Evolutionary conservation across 108 stramenopile species (phyloP).

Genomic region (Aurantiochytrium sp.): DNA sequence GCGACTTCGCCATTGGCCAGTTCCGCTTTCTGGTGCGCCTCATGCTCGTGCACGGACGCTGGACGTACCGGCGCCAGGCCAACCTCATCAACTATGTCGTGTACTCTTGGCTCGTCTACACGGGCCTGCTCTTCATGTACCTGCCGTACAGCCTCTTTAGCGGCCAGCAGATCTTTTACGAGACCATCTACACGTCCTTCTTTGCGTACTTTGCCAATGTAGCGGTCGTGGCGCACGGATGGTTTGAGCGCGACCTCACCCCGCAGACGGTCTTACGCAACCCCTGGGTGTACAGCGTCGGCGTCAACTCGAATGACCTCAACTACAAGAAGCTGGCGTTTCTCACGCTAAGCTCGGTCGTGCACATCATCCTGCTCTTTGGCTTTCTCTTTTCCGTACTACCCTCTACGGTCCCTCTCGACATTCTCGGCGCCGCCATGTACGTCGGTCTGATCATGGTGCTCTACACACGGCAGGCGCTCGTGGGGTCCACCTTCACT

Average conservation of each 20-base stretch:
- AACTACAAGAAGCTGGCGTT: slow-evolving; percentile 70
- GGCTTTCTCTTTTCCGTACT: slow-evolving; percentile 58
- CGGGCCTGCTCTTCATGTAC: slow-evolving; percentile 55
- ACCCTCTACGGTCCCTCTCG: slow-evolving; percentile 41
- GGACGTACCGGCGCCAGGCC: slow-evolving; percentile 71
- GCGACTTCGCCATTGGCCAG: slow-evolving; percentile 88
- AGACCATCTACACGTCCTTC: slow-evolving; percentile 48
- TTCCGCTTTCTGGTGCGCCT: slow-evolving; percentile 83
- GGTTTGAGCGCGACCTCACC: slow-evolving; percentile 57
- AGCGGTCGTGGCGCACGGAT: slow-evolving; percentile 52
- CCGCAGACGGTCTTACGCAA: slow-evolving; percentile 40
- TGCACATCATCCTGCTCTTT: slow-evolving; percentile 75
- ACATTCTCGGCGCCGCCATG: background rate
- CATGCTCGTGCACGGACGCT: slow-evolving; percentile 88
- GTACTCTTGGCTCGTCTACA: slow-evolving; percentile 65
- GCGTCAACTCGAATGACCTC: slow-evolving; percentile 32
- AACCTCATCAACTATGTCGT: slow-evolving; percentile 60
- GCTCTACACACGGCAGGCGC: background rate
- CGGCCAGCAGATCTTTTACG: slow-evolving; percentile 54
- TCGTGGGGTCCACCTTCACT: background rate
- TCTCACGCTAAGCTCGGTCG: slow-evolving; percentile 91
- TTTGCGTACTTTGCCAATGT: slow-evolving; percentile 56
- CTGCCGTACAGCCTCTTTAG: slow-evolving; percentile 42
- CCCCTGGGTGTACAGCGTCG: slow-evolving; percentile 48
- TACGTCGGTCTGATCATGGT: background rate